A percentile compares a stretch with the other conserved stretches of the same genome.
Conservation (phyloP, 257 asterid genomes). For the Orobanche coerulescens region DNA sequence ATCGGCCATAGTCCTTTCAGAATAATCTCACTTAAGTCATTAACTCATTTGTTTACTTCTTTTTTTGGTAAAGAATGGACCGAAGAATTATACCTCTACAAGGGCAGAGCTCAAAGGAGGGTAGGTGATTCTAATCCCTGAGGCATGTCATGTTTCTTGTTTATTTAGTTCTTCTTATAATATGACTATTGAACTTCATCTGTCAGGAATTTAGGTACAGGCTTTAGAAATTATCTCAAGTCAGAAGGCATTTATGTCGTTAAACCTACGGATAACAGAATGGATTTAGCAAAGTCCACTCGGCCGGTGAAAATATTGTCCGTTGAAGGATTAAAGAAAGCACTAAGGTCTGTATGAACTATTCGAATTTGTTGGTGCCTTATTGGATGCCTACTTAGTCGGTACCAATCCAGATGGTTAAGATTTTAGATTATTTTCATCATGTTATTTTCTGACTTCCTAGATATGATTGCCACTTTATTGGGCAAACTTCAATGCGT, state of each 20-base stretch:
- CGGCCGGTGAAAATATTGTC: constrained; percentile 71
- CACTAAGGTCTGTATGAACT: constrained; percentile 53
- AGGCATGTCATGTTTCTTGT: not conserved
- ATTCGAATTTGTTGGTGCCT: not conserved
- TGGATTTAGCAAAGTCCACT: constrained; percentile 37
- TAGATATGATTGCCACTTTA: no score
- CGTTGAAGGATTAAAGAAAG: constrained; percentile 72
- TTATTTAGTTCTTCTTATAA: constrained; percentile 14
- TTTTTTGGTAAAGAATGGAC: constrained; percentile 37
- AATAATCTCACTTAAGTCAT: not conserved
- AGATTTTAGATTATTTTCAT: no score
- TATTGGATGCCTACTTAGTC: not conserved
- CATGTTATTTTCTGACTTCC: no score
- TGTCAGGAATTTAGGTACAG: constrained; percentile 70
- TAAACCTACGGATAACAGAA: constrained; percentile 37
- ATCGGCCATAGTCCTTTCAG: constrained; percentile 1
- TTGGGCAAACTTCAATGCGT: no score
- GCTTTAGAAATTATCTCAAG: constrained; percentile 60
- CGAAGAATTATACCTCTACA: constrained; percentile 51
- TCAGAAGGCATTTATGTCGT: constrained; percentile 71
- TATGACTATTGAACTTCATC: constrained; percentile 14
- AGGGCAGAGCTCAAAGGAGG: constrained; percentile 87
- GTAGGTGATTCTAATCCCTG: constrained; percentile 36
- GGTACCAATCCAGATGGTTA: no score
- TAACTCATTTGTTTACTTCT: not conserved